phyloP scores from a whole-genome alignment of 192 early-diverging fungal genomes.

The Coemansia sp. region DNA sequence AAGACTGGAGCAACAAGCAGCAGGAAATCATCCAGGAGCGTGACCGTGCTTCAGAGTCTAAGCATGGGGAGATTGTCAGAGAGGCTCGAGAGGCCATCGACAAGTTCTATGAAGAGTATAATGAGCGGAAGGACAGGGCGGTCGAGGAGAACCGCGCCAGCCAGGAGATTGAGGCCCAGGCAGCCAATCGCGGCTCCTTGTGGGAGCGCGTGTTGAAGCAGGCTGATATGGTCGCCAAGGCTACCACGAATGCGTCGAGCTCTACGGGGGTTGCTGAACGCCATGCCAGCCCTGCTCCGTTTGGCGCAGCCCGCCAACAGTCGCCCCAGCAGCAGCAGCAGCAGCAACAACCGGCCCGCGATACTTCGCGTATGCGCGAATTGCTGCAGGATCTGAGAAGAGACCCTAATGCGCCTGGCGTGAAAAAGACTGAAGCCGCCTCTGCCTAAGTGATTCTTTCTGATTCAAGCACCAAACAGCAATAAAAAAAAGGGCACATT shows the following conservation, averaged over 20 bases:
- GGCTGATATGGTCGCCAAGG: slow-evolving; percentile 59
- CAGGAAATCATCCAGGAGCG: slow-evolving; percentile 56
- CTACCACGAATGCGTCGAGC: neutral
- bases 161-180: slow-evolving; percentile 52
- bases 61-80: slow-evolving; percentile 59
- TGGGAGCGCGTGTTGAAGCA: slow-evolving; percentile 74
- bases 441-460: slow-evolving; percentile 6
- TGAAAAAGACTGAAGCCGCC: slow-evolving; percentile 27
- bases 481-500: slow-evolving; percentile 6
- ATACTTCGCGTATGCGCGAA: slow-evolving; percentile 69
- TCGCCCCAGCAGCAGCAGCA: slow-evolving; percentile 4
- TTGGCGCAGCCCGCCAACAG: slow-evolving; percentile 12
- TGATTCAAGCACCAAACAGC: neutral
- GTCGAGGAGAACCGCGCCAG: slow-evolving; percentile 61
- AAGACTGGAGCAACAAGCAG: slow-evolving; percentile 68
- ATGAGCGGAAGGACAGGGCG: slow-evolving; percentile 65
- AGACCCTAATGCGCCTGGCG: slow-evolving; percentile 66
- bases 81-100: slow-evolving; percentile 68
- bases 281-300: slow-evolving; percentile 6
- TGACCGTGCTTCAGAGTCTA: slow-evolving; percentile 55
- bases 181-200: slow-evolving; percentile 59
- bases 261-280: neutral
- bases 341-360: slow-evolving; percentile 28
- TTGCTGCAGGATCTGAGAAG: slow-evolving; percentile 68
- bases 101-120: slow-evolving; percentile 79